Conservation (phyloP, 2,329 filamentous ascomycete genomes). For the Cytospora leucostoma region DNA sequence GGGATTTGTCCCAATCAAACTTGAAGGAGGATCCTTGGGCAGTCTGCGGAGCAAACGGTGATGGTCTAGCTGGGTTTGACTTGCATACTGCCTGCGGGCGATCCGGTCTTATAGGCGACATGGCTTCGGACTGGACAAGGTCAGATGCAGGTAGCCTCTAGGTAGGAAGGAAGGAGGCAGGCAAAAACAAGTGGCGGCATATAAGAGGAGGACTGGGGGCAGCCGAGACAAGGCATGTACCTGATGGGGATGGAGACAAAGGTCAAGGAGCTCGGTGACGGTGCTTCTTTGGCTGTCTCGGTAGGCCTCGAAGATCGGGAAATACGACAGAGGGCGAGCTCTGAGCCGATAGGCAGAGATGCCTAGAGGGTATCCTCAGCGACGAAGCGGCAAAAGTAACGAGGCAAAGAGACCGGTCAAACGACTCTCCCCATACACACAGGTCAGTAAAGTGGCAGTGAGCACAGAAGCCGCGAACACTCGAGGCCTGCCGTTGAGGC, state of each 20-base stretch:
- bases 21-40: neutral
- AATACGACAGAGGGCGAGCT: neutral
- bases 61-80: neutral
- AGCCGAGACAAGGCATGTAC: neutral
- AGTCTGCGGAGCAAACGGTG: neutral
- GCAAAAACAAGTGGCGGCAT: neutral
- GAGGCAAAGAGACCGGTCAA: neutral
- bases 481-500: slow-evolving; percentile 17
- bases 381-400: neutral
- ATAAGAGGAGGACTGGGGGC: neutral
- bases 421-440: neutral
- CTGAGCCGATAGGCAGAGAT: neutral
- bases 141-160: neutral
- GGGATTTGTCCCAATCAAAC: neutral
- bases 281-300: neutral
- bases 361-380: neutral
- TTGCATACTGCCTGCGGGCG: neutral
- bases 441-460: slow-evolving; percentile 11
- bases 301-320: neutral
- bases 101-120: slow-evolving; percentile 10
- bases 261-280: neutral
- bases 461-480: neutral
- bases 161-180: neutral
- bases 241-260: neutral
- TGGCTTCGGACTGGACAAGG: neutral